phyloP scores from a whole-genome alignment of 345 rosid genomes.

The Barbarea vulgaris region DNA sequence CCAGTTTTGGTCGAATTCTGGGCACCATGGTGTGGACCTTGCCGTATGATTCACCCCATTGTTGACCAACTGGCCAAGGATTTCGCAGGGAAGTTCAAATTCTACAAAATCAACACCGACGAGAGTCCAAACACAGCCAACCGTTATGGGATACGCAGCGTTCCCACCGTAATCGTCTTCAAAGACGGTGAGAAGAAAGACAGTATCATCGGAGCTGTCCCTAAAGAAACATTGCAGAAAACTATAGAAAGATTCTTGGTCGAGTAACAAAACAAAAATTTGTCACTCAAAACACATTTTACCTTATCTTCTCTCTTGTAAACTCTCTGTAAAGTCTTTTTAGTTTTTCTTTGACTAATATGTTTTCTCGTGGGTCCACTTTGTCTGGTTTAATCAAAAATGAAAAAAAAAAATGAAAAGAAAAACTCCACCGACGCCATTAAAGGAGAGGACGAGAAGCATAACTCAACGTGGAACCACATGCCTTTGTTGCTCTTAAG shows the following conservation, averaged over 20 bases:
- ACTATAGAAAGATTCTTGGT: conserved; percentile 65
- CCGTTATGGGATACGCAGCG: conserved; percentile 67
- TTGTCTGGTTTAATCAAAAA: conserved; percentile 1
- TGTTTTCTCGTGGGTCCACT: conserved; percentile 4
- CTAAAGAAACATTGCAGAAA: conserved; percentile 63
- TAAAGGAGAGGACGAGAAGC: conserved; percentile 21
- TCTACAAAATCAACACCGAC: conserved; percentile 71
- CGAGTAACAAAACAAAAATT: conserved; percentile 21
- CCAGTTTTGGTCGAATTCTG: conserved; percentile 74
- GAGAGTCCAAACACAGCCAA: conserved; percentile 60
- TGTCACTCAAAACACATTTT: neutral
- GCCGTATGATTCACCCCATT: conserved; percentile 69
- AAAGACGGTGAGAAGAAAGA: conserved; percentile 76
- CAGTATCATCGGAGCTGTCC: conserved; percentile 71
- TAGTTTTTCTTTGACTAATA: conserved; percentile 14
- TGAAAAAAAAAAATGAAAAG: too few relatives aligned
- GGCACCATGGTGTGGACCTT: conserved; percentile 94
- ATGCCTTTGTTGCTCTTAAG: conserved; percentile 28
- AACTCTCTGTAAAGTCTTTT: neutral
- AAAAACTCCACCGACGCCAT: conserved; percentile 37
- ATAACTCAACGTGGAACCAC: conserved; percentile 34
- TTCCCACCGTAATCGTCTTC: conserved; percentile 68
- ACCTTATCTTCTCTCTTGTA: conserved; percentile 19
- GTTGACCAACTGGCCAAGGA: conserved; percentile 60
- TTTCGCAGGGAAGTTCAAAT: conserved; percentile 68